Percentiles rank a stretch among this genome's conserved stretches.
phyloP scores from a whole-genome alignment of 2,329 filamentous ascomycete genomes.

The Periconia macrospinosa region DNA sequence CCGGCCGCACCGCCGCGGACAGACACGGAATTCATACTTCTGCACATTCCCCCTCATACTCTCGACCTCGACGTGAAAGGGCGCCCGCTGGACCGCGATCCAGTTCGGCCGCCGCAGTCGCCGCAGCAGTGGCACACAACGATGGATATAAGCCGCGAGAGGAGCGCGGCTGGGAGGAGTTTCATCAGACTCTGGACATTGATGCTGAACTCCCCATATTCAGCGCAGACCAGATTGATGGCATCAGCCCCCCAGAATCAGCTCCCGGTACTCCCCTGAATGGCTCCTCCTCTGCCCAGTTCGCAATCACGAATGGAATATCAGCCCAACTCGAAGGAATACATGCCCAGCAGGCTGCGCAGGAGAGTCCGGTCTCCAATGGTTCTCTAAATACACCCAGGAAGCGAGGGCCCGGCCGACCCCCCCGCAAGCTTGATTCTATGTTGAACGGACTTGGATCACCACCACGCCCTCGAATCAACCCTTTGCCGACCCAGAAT shows the following conservation, averaged over 20 bases:
- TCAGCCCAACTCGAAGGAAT: conserved; percentile 39
- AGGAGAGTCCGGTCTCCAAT: conserved; percentile 26
- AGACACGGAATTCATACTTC: conserved; percentile 46
- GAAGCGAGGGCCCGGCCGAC: conserved; percentile 65
- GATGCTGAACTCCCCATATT: conserved; percentile 78
- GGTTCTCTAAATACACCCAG: conserved; percentile 44
- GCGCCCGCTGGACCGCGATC: conserved; percentile 65
- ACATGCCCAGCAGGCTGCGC: conserved; percentile 32
- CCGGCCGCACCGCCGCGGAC: conserved; percentile 54
- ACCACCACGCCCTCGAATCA: conserved; percentile 64
- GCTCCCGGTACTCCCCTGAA: conserved; percentile 51
- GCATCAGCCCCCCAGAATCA: conserved; percentile 53
- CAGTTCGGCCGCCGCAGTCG: conserved; percentile 84
- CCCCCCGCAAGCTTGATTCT: conserved; percentile 63
- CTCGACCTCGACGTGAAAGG: conserved; percentile 42
- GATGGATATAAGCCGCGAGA: conserved; percentile 98
- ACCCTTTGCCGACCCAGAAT: conserved; percentile 78
- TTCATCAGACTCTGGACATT: conserved; percentile 92
- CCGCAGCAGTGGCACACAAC: conserved; percentile 83
- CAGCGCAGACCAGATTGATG: conserved; percentile 82
- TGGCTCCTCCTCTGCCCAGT: conserved; percentile 28
- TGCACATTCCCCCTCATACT: conserved; percentile 51
- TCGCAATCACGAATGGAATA: conserved; percentile 37
- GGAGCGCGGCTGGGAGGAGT: conserved; percentile 96
- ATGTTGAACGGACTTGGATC: conserved; percentile 64